These are phyloP conservation scores for Leucocoprinus leucothites DNA, from an alignment of 768 basidiomycete species.

Conservation along the genomic window DNA sequence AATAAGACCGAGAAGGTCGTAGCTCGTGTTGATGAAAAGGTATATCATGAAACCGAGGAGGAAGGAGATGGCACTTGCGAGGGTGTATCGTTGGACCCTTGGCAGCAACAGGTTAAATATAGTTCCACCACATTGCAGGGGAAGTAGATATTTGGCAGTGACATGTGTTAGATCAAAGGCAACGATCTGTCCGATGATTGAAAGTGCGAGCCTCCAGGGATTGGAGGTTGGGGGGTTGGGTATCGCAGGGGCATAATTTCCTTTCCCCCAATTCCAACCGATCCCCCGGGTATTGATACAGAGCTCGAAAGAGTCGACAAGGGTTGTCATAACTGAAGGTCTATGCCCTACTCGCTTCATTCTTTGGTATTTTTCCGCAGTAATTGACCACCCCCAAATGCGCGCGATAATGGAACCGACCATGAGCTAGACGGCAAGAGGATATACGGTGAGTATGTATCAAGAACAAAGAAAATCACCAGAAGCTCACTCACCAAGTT, in stretches of 20 bases:
- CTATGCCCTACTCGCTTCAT: neutral
- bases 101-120: neutral
- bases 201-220: neutral
- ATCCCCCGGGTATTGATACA: neutral
- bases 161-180: neutral
- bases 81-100: neutral
- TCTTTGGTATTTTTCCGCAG: neutral
- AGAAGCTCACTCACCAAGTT: neutral
- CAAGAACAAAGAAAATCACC: neutral
- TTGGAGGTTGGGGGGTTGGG: neutral
- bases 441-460: neutral
- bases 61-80: neutral
- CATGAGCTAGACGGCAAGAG: neutral
- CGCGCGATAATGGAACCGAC: neutral
- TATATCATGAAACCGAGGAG: conserved; percentile 17
- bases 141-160: neutral
- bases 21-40: conserved; percentile 29
- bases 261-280: conserved; percentile 2
- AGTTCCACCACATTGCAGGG: neutral
- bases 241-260: neutral
- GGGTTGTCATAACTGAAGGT: neutral
- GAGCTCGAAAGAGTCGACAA: neutral
- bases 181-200: neutral
- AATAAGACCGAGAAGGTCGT: conserved; percentile 31
- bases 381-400: neutral